Evolutionary conservation across 805 yeast species (phyloP), one percentile per base, ranked within the genome.

Genomic region (Diddensiella transvaalensis): DNA sequence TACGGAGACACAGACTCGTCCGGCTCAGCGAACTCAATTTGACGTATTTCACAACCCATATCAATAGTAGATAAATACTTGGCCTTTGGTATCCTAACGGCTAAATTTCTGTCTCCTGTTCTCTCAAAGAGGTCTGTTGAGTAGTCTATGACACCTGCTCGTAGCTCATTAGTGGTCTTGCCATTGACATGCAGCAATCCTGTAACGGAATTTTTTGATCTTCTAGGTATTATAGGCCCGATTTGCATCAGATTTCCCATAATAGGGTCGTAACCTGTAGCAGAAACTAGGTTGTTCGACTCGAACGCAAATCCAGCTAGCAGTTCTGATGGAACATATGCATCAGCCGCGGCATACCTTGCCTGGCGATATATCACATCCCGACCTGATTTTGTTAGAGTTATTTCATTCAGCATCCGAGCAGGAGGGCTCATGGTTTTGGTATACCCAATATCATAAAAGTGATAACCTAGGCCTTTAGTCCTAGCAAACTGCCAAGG

Each of bases 401-500:
- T 47, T 30, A 23, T 23, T 15, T 22, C 18, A 13, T 6, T 35
- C 19, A 24, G 23, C 13, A 15, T 30, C 32, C 51, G 42, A 4
- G 49, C 30, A 3, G 50, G 40, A 8, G 43, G 36, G 11, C 32
- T 29, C 17, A 51, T 22, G 1, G 46, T 38, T 13, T 40, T 43
- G 10, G 24, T 46, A 11, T 29, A 37, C 0, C 47, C 57, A 18
- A 58, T 49, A 24, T 49, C 49, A 30, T 49, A 41, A 19, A 60
- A 45, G 3, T 44, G 22, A 11, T 44, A 45, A 19, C 66, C 62
- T 15, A 57, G 48, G 17, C 58, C 58, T 37, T 58, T 49, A 22
- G 54, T 47, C 38, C 65, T 53, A 2, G 73, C 63, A 56, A 61
- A 62, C 22, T 51, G 50, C 56, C 66, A 53, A 1, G 53, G 53